Evolutionary conservation across 1,284 basidiomycete genomes (phyloP), one percentile per base, ranked within the genome.

Genomic region (Termitomyces sp.): DNA sequence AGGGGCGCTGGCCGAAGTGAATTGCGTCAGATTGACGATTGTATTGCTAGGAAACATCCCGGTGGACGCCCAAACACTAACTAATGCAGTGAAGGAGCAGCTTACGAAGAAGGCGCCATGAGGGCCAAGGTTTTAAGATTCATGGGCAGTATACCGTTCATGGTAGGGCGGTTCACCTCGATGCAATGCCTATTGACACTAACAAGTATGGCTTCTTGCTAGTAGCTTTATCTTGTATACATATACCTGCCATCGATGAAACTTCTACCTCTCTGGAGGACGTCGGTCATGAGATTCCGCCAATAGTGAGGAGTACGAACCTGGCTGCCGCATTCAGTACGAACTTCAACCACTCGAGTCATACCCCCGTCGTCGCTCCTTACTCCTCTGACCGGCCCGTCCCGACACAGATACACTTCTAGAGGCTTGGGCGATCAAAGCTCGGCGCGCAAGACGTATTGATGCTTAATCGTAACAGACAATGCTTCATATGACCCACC

Each of bases 31-130:
- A 43, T 10, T 50, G 26, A n/a, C 13, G 33, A 28, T 34, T 24
- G 24, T 45, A 42, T 40, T 45, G 40, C 30, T 26, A 54, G 62
- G 36, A 33, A 44, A 52, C 10, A 72, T 74, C 13, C 71, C 73
- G 3, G 71, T 73, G 5, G 61, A 71, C 56, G 68, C 64, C 1
- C 61, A 61, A 3, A 55, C 63, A 6, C 61, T 71, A 5, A 62
- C 61, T 0, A 50, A 64, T 10, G 50, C 62, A 21, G 61, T 71
- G 38, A 64, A 64, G 45, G 57, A 69, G 41, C 61, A 64, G 30
- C 61, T 71, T 21, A 54, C 57, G 24, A 45, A 53, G 36, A 30
- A 41, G 13, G 21, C 39, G 7, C 39, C 47, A 1, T 54, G 39
- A 58, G 12, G 12, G 19, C 15, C n/a, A 17, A 40, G n/a, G n/a